phyloP scores from a whole-genome alignment of 2,329 filamentous ascomycete genomes.

The Zymoseptoria crescenta region DNA sequence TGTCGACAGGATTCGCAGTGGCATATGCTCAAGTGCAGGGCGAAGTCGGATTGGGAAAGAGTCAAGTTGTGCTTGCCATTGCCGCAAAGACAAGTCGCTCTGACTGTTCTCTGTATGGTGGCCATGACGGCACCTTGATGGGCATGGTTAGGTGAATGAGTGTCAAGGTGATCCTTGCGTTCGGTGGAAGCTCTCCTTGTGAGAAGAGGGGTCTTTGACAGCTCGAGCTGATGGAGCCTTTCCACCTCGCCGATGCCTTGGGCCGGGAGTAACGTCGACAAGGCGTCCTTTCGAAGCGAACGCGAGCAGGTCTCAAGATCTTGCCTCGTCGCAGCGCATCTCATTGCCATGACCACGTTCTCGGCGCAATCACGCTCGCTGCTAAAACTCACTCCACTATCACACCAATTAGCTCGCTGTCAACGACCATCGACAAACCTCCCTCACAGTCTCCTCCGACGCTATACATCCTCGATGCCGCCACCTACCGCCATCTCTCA shows the following conservation, averaged over 20 bases:
- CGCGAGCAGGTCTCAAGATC: background rate
- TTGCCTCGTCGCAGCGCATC: background rate
- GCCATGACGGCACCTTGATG: background rate
- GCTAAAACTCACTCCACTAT: background rate
- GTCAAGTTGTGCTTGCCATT: constrained; percentile 27
- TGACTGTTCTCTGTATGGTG: constrained; percentile 1
- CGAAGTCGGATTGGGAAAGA: constrained; percentile 28
- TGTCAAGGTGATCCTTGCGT: background rate
- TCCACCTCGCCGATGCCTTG: background rate
- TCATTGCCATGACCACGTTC: background rate
- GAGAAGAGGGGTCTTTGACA: background rate
- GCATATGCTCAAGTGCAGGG: constrained; percentile 37
- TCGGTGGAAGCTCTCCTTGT: background rate
- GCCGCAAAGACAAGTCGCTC: constrained; percentile 31
- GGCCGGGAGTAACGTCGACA: background rate
- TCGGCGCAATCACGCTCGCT: background rate
- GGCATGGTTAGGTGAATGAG: background rate
- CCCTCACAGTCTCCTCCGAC: background rate
- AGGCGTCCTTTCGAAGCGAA: background rate
- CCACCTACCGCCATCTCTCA: constrained; percentile 8
- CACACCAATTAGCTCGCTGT: background rate
- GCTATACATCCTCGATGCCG: background rate
- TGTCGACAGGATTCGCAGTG: constrained; percentile 46
- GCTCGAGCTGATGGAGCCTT: background rate
- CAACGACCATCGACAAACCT: background rate